Evolutionary conservation across 1,139 yeast genomes (phyloP).

Genomic region (Scheffersomyces titani): DNA sequence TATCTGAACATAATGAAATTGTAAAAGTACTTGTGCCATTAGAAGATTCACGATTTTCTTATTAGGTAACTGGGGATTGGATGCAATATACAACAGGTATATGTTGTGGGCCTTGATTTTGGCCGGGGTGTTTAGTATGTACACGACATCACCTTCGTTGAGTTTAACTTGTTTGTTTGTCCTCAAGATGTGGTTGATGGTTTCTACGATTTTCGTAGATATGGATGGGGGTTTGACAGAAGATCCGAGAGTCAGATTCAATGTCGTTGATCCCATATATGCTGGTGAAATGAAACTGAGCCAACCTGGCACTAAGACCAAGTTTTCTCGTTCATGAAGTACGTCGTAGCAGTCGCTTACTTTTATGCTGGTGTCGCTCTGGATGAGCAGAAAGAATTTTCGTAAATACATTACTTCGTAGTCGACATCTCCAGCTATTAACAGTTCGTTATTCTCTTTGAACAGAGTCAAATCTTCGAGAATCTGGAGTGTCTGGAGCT

Average conservation of each 20-base stretch:
- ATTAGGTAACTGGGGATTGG: constrained; percentile 7
- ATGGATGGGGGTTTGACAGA: constrained; percentile 1
- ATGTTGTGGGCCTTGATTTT: constrained; percentile 8
- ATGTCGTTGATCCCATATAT: neutral
- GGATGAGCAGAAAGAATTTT: constrained; percentile 4
- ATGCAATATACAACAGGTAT: constrained; percentile 10
- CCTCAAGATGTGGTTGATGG: neutral
- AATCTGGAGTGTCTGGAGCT: constrained; percentile 7
- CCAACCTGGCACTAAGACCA: constrained; percentile 14
- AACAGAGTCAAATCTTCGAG: constrained; percentile 3
- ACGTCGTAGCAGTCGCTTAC: neutral
- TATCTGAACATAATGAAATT: constrained; percentile 3
- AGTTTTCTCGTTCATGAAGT: constrained; percentile 1
- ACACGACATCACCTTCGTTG: constrained; percentile 6
- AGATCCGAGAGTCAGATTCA: neutral
- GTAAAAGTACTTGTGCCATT: constrained; percentile 4
- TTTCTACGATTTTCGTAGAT: neutral
- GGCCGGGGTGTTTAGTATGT: constrained; percentile 8
- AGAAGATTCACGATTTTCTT: constrained; percentile 13
- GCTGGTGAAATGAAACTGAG: constrained; percentile 7
- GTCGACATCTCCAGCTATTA: constrained; percentile 1
- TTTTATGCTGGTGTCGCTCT: neutral
- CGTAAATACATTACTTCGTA: constrained; percentile 8
- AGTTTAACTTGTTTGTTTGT: neutral
- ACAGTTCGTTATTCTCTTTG: neutral